Evolutionary conservation across 2,329 filamentous ascomycete species (phyloP).

Genomic region (Chlorencoelia australis): DNA sequence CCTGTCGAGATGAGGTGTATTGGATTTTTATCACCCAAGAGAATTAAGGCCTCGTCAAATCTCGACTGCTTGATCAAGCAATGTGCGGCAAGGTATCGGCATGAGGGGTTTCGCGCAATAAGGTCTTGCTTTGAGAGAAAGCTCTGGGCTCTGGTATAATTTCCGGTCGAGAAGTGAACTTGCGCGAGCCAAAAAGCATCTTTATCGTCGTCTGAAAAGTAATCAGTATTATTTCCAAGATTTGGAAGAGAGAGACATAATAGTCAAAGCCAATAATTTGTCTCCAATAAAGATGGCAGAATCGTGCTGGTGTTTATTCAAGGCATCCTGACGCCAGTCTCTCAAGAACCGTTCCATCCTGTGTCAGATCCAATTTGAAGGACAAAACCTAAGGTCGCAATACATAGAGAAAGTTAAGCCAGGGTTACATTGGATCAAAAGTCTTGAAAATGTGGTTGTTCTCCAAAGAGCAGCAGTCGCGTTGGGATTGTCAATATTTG

Average conservation of each 20-base stretch:
- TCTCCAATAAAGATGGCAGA: slow-evolving; percentile 95
- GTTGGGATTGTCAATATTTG: slow-evolving; percentile 2
- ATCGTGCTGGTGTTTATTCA: slow-evolving; percentile 94
- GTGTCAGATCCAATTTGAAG: slow-evolving; percentile 5
- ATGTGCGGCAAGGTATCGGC: slow-evolving; percentile 85
- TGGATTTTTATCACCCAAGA: slow-evolving; percentile 91
- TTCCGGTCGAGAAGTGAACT: slow-evolving; percentile 89
- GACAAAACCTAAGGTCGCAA: neutral
- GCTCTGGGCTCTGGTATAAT: slow-evolving; percentile 84
- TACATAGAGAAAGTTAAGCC: too few species aligned
- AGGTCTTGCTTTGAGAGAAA: slow-evolving; percentile 80
- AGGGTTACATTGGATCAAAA: too few species aligned
- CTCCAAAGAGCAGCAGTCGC: neutral
- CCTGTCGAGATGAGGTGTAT: slow-evolving; percentile 69
- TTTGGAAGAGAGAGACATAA: too few species aligned
- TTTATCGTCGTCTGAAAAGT: slow-evolving; percentile 67
- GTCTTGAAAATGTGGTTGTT: too few species aligned
- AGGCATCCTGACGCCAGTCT: slow-evolving; percentile 88
- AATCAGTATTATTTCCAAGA: slow-evolving; percentile 8
- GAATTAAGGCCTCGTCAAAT: slow-evolving; percentile 75
- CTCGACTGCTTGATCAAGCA: slow-evolving; percentile 88
- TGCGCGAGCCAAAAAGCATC: slow-evolving; percentile 98
- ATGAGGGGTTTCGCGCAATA: slow-evolving; percentile 70
- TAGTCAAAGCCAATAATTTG: slow-evolving; percentile 88
- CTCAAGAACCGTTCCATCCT: slow-evolving; percentile 86